These are phyloP conservation scores for Astraeus odoratus DNA, from an alignment of 768 basidiomycete genomes.

Conservation along the genomic window DNA sequence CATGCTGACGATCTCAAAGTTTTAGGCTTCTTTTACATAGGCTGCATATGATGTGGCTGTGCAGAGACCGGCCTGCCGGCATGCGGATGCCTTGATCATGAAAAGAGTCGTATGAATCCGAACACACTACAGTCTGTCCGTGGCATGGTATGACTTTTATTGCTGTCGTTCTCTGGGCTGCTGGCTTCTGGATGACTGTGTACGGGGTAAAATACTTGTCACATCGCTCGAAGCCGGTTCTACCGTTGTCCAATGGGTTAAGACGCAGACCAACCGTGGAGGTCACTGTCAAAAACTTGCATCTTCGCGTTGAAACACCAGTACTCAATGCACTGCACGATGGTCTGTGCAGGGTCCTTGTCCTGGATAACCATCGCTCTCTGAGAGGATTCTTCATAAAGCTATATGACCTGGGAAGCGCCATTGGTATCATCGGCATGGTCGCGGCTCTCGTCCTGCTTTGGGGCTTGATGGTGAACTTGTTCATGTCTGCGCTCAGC, in stretches of 20 bases:
- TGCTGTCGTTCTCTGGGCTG: conserved; percentile 15
- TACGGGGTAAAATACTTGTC: conserved; percentile 19
- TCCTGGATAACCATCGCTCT: conserved; percentile 20
- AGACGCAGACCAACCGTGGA: conserved; percentile 14
- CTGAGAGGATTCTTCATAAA: conserved; percentile 22
- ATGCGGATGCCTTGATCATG: too few species aligned
- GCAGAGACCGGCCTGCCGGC: too few species aligned
- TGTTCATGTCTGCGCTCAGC: conserved; percentile 13
- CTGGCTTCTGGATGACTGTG: conserved; percentile 19
- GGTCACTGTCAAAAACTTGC: conserved; percentile 20
- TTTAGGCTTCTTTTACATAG: too few species aligned
- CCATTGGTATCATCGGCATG: conserved; percentile 44
- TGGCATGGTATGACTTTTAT: conserved; percentile 15
- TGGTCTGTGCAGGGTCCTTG: conserved; percentile 30
- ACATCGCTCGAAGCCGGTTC: conserved; percentile 10
- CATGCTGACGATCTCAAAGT: conserved; percentile 34
- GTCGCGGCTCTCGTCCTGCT: conserved; percentile 34
- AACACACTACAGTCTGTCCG: too few species aligned
- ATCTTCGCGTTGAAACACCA: conserved; percentile 39
- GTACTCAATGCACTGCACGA: conserved; percentile 47
- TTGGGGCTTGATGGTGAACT: conserved; percentile 24
- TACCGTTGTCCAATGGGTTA: conserved; percentile 19
- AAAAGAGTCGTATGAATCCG: too few species aligned
- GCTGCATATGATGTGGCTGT: too few species aligned
- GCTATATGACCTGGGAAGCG: conserved; percentile 47